These are phyloP conservation scores for Akanthomyces uredinophilus DNA, from an alignment of 2,329 filamentous ascomycete genomes.

Conservation along the genomic window DNA sequence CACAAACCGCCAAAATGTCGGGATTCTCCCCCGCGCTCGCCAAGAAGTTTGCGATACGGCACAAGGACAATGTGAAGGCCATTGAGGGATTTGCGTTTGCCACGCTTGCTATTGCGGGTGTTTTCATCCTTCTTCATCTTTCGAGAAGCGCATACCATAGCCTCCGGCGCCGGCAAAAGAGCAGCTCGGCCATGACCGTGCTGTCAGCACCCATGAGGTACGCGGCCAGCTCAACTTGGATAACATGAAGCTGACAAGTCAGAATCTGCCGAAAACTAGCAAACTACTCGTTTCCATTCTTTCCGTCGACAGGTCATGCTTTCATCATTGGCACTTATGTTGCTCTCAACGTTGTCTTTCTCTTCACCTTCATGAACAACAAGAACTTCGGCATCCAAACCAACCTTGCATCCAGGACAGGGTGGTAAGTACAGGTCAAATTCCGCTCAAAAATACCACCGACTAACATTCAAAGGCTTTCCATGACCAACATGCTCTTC, in stretches of 20 bases:
- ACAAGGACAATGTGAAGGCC: conserved; percentile 2
- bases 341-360: conserved; percentile 29
- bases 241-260: background rate
- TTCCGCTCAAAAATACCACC: too few species aligned
- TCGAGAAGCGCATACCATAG: background rate
- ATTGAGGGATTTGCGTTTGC: conserved; percentile 10
- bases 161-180: background rate
- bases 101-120: background rate
- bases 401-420: conserved; percentile 34
- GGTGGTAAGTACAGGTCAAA: conserved; percentile 28
- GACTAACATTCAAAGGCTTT: conserved; percentile 27
- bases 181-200: background rate
- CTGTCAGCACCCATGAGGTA: conserved; percentile 4
- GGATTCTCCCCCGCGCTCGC: background rate
- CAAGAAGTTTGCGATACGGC: conserved; percentile 6
- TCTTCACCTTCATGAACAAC: conserved; percentile 31
- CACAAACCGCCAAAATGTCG: background rate
- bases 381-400: conserved; percentile 24
- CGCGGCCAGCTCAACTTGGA: background rate
- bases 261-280: conserved; percentile 26
- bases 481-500: conserved; percentile 43
- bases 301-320: conserved; percentile 31
- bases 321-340: conserved; percentile 26
- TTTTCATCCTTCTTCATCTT: conserved; percentile 7
- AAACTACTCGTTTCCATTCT: conserved; percentile 22